Base-by-base conservation (phyloP, 108 stramenopile genomes). In the Pseudonitzschia pungens region DNA sequence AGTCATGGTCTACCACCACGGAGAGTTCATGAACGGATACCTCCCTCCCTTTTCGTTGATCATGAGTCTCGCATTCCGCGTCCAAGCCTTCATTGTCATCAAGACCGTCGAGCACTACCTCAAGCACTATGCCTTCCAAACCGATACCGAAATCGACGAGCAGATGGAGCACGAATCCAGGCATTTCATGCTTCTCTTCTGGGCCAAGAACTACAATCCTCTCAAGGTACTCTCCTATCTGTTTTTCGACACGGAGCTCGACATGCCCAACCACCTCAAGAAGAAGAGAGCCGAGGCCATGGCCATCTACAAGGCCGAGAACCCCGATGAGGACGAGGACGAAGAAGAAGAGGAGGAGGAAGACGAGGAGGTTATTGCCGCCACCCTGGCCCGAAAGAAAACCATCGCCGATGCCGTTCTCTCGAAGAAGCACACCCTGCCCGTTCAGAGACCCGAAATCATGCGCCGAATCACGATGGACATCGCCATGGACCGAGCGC, bases 101-200 rank as follows among this genome's bases (percentile, higher is more conserved):
- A 83, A 75, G 56, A 64, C 82, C 28, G 77, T 76, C 32, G 69
- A 82, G 48, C 79, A 81, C 20, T 77, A 86, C 57, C 68, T 86
- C 75, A 77, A 81, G 24, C 55, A 74, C 79, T 73, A 83, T 52
- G 77, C 76, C 48, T 80, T 86, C 51, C 66, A 27, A 52, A 54
- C 68, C 62, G 69, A 44, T 18, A 64, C 75, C 0, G 65, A 73
- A 18, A 67, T 77, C 31, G 80, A 81, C 42, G 81, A 82, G 50
- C 62, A 78, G 33, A 51, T 75, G 54, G 74, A 70, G 62, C 77
- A 82, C 24, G 76, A 75, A 54, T 69, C 74, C 16, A 66, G 80
- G 21, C 42, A 71, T 22, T 66, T 73, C 53, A 77, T 81, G 76
- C 80, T 76, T 0, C 62, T 81, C 54, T 77, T 77, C 71, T 73